Percentiles rank a stretch among this genome's conserved stretches.
phyloP scores from a whole-genome alignment of 768 basidiomycete genomes.

The Galerina sulciceps region DNA sequence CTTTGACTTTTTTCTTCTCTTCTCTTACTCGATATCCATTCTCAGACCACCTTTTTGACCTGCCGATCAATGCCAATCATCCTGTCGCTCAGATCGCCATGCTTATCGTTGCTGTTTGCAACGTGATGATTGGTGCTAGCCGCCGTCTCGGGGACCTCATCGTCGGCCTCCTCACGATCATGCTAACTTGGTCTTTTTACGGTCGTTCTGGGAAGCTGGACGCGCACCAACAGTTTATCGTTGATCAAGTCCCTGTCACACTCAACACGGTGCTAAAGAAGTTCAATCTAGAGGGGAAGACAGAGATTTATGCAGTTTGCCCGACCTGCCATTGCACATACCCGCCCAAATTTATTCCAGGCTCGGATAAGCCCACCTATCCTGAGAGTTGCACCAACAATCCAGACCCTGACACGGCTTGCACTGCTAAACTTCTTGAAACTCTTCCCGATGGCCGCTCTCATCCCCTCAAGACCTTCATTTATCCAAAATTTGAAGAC shows the following conservation, averaged over 20 bases:
- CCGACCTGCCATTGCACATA: slow-evolving; percentile 15
- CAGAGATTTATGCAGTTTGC: slow-evolving; percentile 10
- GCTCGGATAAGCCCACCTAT: slow-evolving; percentile 4
- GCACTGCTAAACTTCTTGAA: no score
- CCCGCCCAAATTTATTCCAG: slow-evolving; percentile 2
- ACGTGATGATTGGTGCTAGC: slow-evolving; percentile 9
- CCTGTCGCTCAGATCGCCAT: slow-evolving; percentile 10
- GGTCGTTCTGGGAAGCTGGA: background rate
- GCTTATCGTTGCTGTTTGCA: slow-evolving; percentile 11
- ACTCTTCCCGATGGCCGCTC: background rate
- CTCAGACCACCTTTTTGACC: slow-evolving; percentile 7
- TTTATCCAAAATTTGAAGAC: slow-evolving; percentile 6
- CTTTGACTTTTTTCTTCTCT: no score
- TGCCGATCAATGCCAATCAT: slow-evolving; percentile 1
- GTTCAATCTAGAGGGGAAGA: slow-evolving; percentile 12
- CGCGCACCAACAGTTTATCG: background rate
- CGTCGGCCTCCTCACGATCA: slow-evolving; percentile 2
- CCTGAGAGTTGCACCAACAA: slow-evolving; percentile 7
- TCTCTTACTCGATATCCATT: background rate
- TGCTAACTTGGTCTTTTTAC: slow-evolving; percentile 2
- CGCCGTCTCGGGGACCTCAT: slow-evolving; percentile 5
- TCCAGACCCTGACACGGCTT: background rate
- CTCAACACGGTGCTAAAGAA: slow-evolving; percentile 8
- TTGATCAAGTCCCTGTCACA: slow-evolving; percentile 8
- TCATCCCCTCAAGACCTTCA: slow-evolving; percentile 1